These are phyloP conservation scores for Cyclotella atomus DNA, from an alignment of 108 stramenopile species.

Conservation along the genomic window DNA sequence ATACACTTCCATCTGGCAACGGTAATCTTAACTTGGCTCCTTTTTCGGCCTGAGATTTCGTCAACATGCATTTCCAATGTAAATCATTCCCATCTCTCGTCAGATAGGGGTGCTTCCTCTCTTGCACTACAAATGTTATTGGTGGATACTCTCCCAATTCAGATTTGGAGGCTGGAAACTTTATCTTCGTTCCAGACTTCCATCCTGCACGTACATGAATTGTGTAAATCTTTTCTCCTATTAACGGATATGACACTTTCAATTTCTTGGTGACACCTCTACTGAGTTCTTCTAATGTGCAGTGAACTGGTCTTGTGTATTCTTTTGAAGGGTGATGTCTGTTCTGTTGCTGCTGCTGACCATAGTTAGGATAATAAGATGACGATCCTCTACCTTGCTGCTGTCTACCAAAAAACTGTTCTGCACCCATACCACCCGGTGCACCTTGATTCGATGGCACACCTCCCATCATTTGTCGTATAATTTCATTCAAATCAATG, in stretches of 20 bases:
- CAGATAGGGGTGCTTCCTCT: conserved; percentile 71
- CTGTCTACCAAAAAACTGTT: not conserved
- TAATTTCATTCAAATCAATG: conserved; percentile 47
- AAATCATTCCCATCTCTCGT: conserved; percentile 65
- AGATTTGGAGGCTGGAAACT: conserved; percentile 47
- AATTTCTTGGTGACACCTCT: conserved; percentile 77
- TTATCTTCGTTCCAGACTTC: conserved; percentile 81
- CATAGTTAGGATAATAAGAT: conserved; percentile 5
- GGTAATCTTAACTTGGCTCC: conserved; percentile 58
- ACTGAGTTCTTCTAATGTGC: conserved; percentile 71
- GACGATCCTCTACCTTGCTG: not conserved
- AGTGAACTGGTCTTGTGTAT: conserved; percentile 52
- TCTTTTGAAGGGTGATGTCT: conserved; percentile 24
- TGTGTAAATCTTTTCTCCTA: conserved; percentile 56
- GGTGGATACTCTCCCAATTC: conserved; percentile 44
- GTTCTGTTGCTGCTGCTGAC: conserved; percentile 21
- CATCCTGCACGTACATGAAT: conserved; percentile 71
- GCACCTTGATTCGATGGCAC: conserved; percentile 14
- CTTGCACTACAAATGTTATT: conserved; percentile 75
- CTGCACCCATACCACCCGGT: not conserved
- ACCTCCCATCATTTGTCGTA: conserved; percentile 60
- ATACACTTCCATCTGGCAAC: conserved; percentile 67
- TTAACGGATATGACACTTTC: conserved; percentile 55
- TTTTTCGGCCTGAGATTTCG: conserved; percentile 48
- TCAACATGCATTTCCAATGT: conserved; percentile 54